Conservation (phyloP, 169 alveolate species). For the Babesia divergens region DNA sequence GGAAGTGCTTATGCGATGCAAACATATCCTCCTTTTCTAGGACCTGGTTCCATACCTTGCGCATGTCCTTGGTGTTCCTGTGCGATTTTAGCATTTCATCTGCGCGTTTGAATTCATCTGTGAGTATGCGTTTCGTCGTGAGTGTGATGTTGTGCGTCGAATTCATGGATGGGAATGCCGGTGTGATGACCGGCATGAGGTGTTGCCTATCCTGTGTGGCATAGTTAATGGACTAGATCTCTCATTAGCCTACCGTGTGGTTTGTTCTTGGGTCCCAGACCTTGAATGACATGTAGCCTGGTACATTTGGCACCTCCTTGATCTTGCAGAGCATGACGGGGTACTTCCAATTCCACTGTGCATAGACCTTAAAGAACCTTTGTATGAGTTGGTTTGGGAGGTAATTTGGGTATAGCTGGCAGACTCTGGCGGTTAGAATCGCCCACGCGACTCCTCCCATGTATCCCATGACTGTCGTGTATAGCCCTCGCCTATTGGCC, state of each 20-base stretch:
- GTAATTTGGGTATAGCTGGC: constrained; percentile 93
- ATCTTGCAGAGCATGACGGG: constrained; percentile 87
- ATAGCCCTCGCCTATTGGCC: constrained; percentile 97
- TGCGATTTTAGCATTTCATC: constrained; percentile 49
- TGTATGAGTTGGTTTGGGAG: constrained; percentile 87
- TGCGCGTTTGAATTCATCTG: constrained; percentile 88
- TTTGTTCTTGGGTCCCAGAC: constrained; percentile 90
- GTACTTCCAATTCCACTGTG: constrained; percentile 86
- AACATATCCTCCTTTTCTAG: constrained; percentile 75
- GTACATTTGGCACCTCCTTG: constrained; percentile 77
- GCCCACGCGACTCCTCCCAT: constrained; percentile 99
- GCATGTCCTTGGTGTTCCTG: constrained; percentile 5
- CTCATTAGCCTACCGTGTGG: constrained; percentile 64
- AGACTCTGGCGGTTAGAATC: constrained; percentile 94
- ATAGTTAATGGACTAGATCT: background rate
- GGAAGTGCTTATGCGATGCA: constrained; percentile 74
- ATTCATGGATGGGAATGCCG: constrained; percentile 97
- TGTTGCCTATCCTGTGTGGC: constrained; percentile 82
- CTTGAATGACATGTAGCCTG: constrained; percentile 86
- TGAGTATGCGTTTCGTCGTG: constrained; percentile 89
- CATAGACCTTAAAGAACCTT: constrained; percentile 91
- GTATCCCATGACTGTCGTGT: constrained; percentile 95
- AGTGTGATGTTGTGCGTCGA: constrained; percentile 93
- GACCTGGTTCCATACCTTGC: constrained; percentile 70
- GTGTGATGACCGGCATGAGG: constrained; percentile 95